Evolutionary conservation across 1,284 basidiomycete genomes (phyloP).

Genomic region (Ceratobasidium sp.): DNA sequence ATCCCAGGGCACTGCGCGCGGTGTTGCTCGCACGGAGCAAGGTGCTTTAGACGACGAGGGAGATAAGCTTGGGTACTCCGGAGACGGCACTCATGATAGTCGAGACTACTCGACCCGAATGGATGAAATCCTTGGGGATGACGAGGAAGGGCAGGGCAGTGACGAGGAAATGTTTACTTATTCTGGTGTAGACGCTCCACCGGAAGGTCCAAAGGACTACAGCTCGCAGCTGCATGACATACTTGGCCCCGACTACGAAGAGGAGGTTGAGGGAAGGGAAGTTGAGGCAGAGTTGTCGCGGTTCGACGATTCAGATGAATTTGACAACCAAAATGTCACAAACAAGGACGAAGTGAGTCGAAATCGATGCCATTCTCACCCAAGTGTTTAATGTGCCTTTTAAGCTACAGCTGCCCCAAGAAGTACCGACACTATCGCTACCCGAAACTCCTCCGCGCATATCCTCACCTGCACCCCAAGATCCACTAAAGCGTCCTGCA

Average conservation of each 20-base stretch:
- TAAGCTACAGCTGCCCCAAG: not conserved
- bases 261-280: conserved; percentile 62
- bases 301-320: conserved; percentile 56
- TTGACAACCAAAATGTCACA: conserved; percentile 45
- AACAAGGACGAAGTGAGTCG: conserved; percentile 25
- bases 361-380: not conserved
- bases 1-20: conserved; percentile 30
- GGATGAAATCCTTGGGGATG: conserved; percentile 73
- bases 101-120: conserved; percentile 74
- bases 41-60: conserved; percentile 8
- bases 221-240: conserved; percentile 76
- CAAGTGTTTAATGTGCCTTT: not conserved
- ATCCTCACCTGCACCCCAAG: conserved; percentile 46
- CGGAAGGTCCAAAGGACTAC: conserved; percentile 59
- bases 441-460: conserved; percentile 44
- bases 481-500: conserved; percentile 56
- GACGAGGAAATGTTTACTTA: conserved; percentile 77
- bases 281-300: conserved; percentile 53
- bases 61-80: not conserved
- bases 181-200: conserved; percentile 68
- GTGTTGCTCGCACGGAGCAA: not conserved
- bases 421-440: conserved; percentile 38
- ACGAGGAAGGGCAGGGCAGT: conserved; percentile 60
- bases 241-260: conserved; percentile 67
- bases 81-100: not conserved